Conservation (phyloP, 495 filamentous ascomycete species). For the Annulohypoxylon moriforme region DNA sequence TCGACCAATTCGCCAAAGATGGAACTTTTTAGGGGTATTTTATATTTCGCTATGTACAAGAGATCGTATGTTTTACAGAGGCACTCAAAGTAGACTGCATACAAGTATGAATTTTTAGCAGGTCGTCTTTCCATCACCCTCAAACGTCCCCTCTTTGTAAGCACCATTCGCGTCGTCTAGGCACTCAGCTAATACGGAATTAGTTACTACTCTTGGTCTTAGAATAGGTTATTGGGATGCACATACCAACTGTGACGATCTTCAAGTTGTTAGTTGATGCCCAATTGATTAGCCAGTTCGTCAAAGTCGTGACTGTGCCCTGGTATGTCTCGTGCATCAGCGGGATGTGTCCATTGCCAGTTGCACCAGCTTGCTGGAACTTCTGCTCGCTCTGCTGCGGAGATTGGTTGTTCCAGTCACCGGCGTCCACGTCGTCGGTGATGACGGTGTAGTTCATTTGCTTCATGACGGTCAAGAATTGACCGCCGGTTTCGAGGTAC, state of each 20-base stretch:
- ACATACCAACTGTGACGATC: slow-evolving; percentile 64
- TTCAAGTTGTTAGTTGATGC: slow-evolving; percentile 62
- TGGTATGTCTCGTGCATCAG: slow-evolving; percentile 67
- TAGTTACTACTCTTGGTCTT: slow-evolving; percentile 28
- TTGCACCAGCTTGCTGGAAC: slow-evolving; percentile 58
- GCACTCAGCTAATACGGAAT: slow-evolving; percentile 57
- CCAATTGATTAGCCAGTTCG: slow-evolving; percentile 65
- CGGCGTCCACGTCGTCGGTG: slow-evolving; percentile 64
- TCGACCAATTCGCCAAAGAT: no score
- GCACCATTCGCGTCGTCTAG: slow-evolving; percentile 58
- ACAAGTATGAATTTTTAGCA: slow-evolving; percentile 30
- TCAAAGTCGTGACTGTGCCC: slow-evolving; percentile 59
- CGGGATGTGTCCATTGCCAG: slow-evolving; percentile 63
- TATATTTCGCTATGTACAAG: background rate
- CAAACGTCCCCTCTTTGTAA: slow-evolving; percentile 58
- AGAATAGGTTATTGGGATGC: background rate
- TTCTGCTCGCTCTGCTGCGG: slow-evolving; percentile 56
- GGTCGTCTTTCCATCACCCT: slow-evolving; percentile 36
- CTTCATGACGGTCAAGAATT: slow-evolving; percentile 57
- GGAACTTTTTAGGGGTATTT: background rate
- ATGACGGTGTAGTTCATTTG: slow-evolving; percentile 64
- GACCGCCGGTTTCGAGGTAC: slow-evolving; percentile 61
- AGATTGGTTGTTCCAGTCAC: slow-evolving; percentile 64
- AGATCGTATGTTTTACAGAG: background rate
- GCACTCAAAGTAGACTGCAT: no score